Conservation (phyloP, 495 filamentous ascomycete species). For the Lepraria neglecta region DNA sequence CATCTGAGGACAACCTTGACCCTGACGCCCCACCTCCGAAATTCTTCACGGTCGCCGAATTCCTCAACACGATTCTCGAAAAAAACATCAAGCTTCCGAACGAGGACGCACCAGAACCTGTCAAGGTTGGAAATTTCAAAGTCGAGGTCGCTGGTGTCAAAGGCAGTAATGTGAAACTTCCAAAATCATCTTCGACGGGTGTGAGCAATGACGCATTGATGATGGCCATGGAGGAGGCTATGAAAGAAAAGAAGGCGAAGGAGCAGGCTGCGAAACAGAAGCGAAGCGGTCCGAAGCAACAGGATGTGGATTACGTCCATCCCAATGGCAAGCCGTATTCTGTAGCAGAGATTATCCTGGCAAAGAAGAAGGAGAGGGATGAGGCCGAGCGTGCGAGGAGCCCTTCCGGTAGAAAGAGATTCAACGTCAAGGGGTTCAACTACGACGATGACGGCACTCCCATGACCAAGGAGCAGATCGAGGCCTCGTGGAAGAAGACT, state of each 20-base stretch:
- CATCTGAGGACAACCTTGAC: constrained; percentile 9
- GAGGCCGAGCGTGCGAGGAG: too few species aligned
- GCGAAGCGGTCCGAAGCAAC: too few species aligned
- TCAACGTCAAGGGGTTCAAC: too few species aligned
- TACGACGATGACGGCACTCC: neutral
- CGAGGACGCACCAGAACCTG: neutral
- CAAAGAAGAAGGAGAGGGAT: too few species aligned
- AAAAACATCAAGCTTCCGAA: constrained; percentile 12
- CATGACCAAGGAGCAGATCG: neutral
- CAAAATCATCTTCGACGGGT: too few species aligned
- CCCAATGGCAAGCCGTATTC: neutral
- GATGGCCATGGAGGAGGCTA: too few species aligned
- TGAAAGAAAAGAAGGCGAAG: too few species aligned
- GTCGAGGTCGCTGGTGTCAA: neutral
- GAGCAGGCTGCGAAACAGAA: too few species aligned
- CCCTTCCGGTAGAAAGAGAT: too few species aligned
- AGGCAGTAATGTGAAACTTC: too few species aligned
- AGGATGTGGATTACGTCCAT: neutral
- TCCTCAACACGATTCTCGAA: constrained; percentile 17
- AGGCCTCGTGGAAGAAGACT: too few species aligned
- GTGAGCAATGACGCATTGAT: neutral
- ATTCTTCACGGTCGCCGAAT: constrained; percentile 11
- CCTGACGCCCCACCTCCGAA: constrained; percentile 6
- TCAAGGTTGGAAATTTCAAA: neutral
- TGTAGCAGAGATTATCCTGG: too few species aligned